A percentile compares a stretch with the other conserved stretches of the same genome.
These are phyloP conservation scores for Neurospora cerealis DNA, from an alignment of 495 filamentous ascomycete species.

Conservation along the genomic window DNA sequence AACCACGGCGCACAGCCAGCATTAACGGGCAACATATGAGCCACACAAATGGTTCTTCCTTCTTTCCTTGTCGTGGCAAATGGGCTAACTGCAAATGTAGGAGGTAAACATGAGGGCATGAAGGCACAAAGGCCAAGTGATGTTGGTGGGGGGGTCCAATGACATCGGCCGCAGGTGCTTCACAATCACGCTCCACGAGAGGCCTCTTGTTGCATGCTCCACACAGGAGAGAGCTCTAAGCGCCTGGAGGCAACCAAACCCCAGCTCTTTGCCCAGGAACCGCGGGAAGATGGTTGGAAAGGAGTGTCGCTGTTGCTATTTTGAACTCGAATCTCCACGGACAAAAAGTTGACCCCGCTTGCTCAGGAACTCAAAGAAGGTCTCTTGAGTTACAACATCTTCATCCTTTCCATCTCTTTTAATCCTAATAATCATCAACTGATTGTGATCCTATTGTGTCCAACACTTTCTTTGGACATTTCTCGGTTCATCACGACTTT, in stretches of 20 bases:
- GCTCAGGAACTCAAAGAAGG: background rate
- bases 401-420: background rate
- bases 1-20: background rate
- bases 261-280: background rate
- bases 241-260: constrained; percentile 12
- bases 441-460: background rate
- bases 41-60: background rate
- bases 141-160: constrained; percentile 12
- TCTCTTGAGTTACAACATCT: background rate
- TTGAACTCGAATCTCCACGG: constrained; percentile 10
- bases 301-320: constrained; percentile 18
- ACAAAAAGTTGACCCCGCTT: constrained; percentile 9
- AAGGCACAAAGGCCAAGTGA: background rate
- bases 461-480: background rate
- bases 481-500: background rate
- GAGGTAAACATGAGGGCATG: background rate
- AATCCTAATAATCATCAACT: background rate
- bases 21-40: background rate
- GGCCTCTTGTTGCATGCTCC: constrained; percentile 21
- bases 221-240: constrained; percentile 24
- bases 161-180: constrained; percentile 17
- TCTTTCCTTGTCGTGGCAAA: background rate
- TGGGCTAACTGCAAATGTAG: background rate
- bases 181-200: constrained; percentile 4
- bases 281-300: constrained; percentile 13